Conservation (phyloP, 352 stramenopile genomes). For the Globisporangium cylindrosporum region DNA sequence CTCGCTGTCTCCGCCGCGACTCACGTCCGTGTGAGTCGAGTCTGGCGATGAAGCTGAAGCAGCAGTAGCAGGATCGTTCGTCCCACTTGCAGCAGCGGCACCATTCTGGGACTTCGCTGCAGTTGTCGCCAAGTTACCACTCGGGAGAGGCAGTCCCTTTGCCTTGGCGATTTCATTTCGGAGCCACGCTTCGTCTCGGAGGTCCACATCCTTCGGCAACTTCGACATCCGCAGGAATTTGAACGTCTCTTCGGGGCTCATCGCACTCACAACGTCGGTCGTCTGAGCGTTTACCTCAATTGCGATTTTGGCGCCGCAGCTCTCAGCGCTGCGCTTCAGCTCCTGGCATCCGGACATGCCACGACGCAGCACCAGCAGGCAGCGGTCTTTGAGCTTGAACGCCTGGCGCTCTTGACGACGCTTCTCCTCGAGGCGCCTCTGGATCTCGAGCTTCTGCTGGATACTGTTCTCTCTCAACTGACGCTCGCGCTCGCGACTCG, state of each 20-base stretch:
- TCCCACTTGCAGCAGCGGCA: not conserved
- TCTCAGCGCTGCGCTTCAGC: constrained; percentile 55
- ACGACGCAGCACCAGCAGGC: constrained; percentile 65
- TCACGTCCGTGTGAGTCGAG: constrained; percentile 24
- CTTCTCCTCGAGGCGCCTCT: constrained; percentile 24
- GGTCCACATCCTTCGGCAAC: constrained; percentile 62
- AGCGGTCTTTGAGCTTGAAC: constrained; percentile 55
- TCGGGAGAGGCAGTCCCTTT: constrained; percentile 24
- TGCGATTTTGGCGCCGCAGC: constrained; percentile 58
- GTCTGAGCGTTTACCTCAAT: constrained; percentile 78
- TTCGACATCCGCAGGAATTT: constrained; percentile 68
- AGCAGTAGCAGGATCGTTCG: constrained; percentile 7
- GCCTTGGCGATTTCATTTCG: constrained; percentile 66
- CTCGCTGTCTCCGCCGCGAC: constrained; percentile 15
- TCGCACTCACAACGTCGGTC: constrained; percentile 76
- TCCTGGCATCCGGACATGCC: constrained; percentile 71
- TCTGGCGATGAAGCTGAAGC: constrained; percentile 8
- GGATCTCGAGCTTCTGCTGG: constrained; percentile 11
- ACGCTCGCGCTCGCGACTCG: constrained; percentile 13
- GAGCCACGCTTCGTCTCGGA: constrained; percentile 71
- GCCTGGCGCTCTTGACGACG: constrained; percentile 34
- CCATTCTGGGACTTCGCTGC: not conserved
- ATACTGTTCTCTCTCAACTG: constrained; percentile 15
- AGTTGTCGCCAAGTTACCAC: not conserved
- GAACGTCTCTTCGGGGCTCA: constrained; percentile 56